A percentile compares a stretch with the other conserved stretches of the same genome.
phyloP scores from a whole-genome alignment of 2,329 filamentous ascomycete species.

The Alternaria consortialis region DNA sequence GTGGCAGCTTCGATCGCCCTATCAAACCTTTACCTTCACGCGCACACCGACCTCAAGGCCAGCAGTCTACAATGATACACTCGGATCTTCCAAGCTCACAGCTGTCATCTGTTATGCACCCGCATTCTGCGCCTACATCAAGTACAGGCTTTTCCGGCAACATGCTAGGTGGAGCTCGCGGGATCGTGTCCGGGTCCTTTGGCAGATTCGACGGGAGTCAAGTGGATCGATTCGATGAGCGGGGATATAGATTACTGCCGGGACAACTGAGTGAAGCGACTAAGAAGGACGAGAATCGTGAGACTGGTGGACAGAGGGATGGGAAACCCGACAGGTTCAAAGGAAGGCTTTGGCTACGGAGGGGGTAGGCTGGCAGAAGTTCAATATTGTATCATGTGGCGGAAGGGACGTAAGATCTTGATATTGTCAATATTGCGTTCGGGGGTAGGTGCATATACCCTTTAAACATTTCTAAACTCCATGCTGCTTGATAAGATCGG shows the following conservation, averaged over 20 bases:
- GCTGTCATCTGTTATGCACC: no score
- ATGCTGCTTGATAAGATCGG: no score
- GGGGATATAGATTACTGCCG: constrained; percentile 12
- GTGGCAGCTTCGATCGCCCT: constrained; percentile 15
- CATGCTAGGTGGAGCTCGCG: background rate
- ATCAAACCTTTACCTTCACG: background rate
- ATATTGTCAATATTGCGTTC: no score
- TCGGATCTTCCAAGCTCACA: background rate
- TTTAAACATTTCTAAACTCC: no score
- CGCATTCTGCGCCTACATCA: background rate
- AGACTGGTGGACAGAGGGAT: background rate
- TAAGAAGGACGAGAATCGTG: background rate
- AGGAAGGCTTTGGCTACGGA: constrained; percentile 7
- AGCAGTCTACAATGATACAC: background rate
- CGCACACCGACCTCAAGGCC: background rate
- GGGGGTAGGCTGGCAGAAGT: background rate
- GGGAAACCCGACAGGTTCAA: constrained; percentile 5
- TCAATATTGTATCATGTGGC: background rate
- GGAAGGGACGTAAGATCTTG: no score
- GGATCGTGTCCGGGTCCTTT: constrained; percentile 21
- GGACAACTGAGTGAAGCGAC: background rate
- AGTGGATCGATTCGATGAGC: constrained; percentile 14
- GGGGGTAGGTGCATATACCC: no score
- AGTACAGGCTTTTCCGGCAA: no score
- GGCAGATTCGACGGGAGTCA: constrained; percentile 17